Base-by-base conservation (phyloP, 2,329 filamentous ascomycete genomes). In the Rosellinia necatrix region DNA sequence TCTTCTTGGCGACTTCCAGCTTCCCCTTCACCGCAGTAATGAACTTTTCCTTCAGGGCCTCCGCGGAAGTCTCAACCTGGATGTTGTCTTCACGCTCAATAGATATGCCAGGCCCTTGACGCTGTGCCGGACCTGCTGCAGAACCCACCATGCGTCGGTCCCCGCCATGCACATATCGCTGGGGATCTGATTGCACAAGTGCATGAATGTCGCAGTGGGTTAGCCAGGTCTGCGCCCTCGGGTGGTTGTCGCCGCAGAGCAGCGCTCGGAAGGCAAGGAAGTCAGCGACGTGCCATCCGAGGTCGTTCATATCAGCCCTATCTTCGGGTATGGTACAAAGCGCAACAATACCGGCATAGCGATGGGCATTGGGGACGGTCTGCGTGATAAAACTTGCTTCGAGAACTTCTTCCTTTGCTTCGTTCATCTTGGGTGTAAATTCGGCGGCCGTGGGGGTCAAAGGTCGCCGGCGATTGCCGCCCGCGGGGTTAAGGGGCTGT, bases 211-310 rank as follows among this genome's bases (percentile, higher is more conserved):
- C 63, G 19, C 63, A 67, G 17, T 56, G 53, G 13, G 67, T 47
- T 4, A 71, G 25, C 69, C 69, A 71, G 9, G 53, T 58, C 44
- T 69, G 68, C 7, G 64, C 35, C 5, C 47, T 55, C 3, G 52
- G 49, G 4, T 57, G 48, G 3, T 59, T 59, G 2, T 61, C 42
- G 12, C 58, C 59, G 22, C 58, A 54, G n/a, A 71, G 50, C 7
- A 71, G 62, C 1, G 64, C 47, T 55, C 64, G 69, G 50, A 66
- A 68, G 6, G 68, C 68, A 2, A 71, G 47, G 47, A 69, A 71
- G 44, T 70, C 66, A 10, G 64, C 41, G 21, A 71, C 50, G 35
- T 70, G 66, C 64, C 65, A 69, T 13, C 68, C 69, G 6, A 67
- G 56, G 27, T 70, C 61, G 17, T 66, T 43, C 24, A 58, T 62